phyloP scores from a whole-genome alignment of 345 rosid species.

The Kernera saxatilis region DNA sequence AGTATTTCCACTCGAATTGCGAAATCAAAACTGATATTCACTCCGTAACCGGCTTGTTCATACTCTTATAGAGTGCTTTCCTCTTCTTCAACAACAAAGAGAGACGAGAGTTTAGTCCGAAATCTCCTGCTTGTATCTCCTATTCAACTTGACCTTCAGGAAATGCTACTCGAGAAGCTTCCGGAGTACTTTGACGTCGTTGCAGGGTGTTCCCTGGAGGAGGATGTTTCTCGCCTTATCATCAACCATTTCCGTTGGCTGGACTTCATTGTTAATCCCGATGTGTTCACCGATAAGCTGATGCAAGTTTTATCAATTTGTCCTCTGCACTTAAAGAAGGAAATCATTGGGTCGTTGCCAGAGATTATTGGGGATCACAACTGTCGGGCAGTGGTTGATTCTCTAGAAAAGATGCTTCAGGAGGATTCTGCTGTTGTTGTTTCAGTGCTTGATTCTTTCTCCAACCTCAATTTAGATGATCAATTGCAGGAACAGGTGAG shows the following conservation, averaged over 20 bases:
- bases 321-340: conserved; percentile 63
- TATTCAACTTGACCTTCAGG: conserved; percentile 60
- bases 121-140: conserved; percentile 60
- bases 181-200: conserved; percentile 55
- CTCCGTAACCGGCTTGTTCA: not conserved
- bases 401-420: conserved; percentile 66
- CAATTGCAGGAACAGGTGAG: conserved; percentile 69
- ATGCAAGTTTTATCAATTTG: conserved; percentile 67
- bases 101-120: conserved; percentile 52
- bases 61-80: conserved; percentile 44
- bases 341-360: conserved; percentile 82
- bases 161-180: conserved; percentile 67
- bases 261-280: conserved; percentile 56
- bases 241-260: conserved; percentile 76
- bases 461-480: conserved; percentile 64
- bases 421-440: conserved; percentile 70
- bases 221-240: conserved; percentile 70
- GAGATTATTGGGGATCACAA: conserved; percentile 72
- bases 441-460: conserved; percentile 70
- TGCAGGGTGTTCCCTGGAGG: conserved; percentile 40
- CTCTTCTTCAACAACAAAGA: conserved; percentile 32
- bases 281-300: conserved; percentile 51
- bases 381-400: conserved; percentile 47
- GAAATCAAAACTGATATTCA: not conserved
- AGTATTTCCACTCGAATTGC: not conserved